Percentiles rank a stretch among this genome's conserved stretches.
phyloP scores from a whole-genome alignment of 257 asterid species.

The Salvia rosmarinus region DNA sequence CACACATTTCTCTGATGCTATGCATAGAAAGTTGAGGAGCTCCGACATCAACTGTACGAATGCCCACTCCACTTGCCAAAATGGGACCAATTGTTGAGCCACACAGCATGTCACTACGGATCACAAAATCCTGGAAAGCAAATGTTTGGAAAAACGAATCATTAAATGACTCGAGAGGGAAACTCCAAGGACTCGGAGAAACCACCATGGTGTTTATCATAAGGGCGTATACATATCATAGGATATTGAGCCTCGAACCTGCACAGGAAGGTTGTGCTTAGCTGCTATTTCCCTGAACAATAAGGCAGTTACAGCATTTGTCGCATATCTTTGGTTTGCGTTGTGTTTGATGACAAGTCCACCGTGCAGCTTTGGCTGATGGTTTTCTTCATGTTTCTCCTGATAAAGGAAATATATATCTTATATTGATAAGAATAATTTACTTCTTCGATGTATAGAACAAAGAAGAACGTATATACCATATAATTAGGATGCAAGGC shows the following conservation, averaged over 20 bases:
- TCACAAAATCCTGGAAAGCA: conserved; percentile 76
- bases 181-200: background rate
- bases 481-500: conserved; percentile 93
- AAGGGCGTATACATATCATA: background rate
- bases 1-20: conserved; percentile 96
- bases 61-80: conserved; percentile 89
- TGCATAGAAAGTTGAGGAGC: conserved; percentile 96
- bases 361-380: conserved; percentile 90
- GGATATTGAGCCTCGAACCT: conserved; percentile 48
- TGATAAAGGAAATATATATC: conserved; percentile 37
- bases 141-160: background rate
- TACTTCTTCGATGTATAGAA: background rate
- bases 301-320: conserved; percentile 90
- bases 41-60: conserved; percentile 88
- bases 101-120: conserved; percentile 86
- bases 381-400: conserved; percentile 98
- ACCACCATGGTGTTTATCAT: background rate
- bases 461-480: conserved; percentile 48
- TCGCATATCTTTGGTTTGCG: conserved; percentile 95
- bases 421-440: background rate
- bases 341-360: conserved; percentile 93
- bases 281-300: conserved; percentile 81
- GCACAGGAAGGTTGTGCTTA: conserved; percentile 77
- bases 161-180: background rate
- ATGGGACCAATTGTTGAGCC: conserved; percentile 98